These are phyloP conservation scores for Coleophoma cylindrospora DNA, from an alignment of 2,329 filamentous ascomycete species.

Conservation along the genomic window DNA sequence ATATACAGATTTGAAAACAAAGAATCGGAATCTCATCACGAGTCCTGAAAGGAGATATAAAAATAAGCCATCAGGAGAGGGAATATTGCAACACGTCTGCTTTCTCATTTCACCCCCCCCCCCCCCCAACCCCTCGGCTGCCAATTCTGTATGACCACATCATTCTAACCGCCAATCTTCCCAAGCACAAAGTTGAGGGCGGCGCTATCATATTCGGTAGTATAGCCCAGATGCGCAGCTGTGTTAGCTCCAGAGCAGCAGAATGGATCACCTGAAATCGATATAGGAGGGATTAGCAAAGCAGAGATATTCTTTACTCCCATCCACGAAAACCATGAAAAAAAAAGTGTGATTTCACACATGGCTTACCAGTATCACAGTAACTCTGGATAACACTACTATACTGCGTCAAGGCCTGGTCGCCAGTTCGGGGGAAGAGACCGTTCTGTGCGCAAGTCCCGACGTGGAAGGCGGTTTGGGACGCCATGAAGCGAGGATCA, in stretches of 20 bases:
- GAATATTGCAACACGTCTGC: background rate
- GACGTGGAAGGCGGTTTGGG: background rate
- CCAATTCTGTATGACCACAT: background rate
- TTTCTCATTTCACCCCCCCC: background rate
- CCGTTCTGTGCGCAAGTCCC: background rate
- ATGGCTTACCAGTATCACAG: background rate
- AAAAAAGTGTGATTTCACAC: no score
- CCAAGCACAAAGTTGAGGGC: background rate
- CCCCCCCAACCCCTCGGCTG: background rate
- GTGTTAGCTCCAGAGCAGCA: background rate
- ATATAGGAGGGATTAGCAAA: no score
- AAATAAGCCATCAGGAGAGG: background rate
- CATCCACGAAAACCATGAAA: no score
- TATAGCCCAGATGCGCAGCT: background rate
- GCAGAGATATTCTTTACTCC: no score
- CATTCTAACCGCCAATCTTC: background rate
- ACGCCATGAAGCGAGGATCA: background rate
- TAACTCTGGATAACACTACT: background rate
- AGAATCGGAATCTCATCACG: background rate
- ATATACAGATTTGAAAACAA: background rate
- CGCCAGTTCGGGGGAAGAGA: background rate
- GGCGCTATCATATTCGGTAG: background rate
- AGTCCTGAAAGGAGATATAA: no score
- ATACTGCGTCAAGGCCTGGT: background rate
- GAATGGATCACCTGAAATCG: background rate